A percentile compares a stretch with the other conserved stretches of the same genome.
phyloP scores from a whole-genome alignment of 1,284 basidiomycete genomes.

The Inonotus obliquus region DNA sequence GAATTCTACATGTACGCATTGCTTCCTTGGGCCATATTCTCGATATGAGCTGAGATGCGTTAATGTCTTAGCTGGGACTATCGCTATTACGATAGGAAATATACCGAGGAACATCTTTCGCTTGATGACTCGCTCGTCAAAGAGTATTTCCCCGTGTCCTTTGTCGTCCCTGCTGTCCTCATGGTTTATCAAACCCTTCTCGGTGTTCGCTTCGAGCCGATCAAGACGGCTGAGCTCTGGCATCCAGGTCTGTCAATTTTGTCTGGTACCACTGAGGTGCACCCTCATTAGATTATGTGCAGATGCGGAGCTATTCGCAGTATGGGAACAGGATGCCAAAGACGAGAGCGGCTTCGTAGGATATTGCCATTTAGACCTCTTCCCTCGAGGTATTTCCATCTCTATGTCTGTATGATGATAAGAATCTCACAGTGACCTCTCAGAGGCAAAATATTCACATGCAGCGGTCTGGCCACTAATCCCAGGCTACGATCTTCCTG shows the following conservation, averaged over 20 bases:
- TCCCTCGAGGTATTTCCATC: conserved; percentile 61
- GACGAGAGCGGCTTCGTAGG: conserved; percentile 70
- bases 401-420: too few relatives aligned
- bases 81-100: conserved; percentile 70
- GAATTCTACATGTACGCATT: conserved; percentile 48
- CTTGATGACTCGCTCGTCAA: conserved; percentile 76
- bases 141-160: conserved; percentile 81
- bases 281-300: background rate
- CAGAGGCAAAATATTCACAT: conserved; percentile 78
- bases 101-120: conserved; percentile 57
- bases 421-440: background rate
- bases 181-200: conserved; percentile 78
- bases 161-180: conserved; percentile 76
- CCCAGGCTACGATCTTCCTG: conserved; percentile 48
- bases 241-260: conserved; percentile 51
- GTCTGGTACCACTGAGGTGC: background rate
- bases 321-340: conserved; percentile 74
- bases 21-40: background rate
- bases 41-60: background rate
- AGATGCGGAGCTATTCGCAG: conserved; percentile 78
- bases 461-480: conserved; percentile 81
- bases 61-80: conserved; percentile 50
- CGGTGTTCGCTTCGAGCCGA: conserved; percentile 65
- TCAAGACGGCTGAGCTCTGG: conserved; percentile 55
- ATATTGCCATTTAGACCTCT: conserved; percentile 82